Evolutionary conservation across 768 basidiomycete genomes (phyloP), one percentile per base, ranked within the genome.

Genomic region (Amanita muscaria): DNA sequence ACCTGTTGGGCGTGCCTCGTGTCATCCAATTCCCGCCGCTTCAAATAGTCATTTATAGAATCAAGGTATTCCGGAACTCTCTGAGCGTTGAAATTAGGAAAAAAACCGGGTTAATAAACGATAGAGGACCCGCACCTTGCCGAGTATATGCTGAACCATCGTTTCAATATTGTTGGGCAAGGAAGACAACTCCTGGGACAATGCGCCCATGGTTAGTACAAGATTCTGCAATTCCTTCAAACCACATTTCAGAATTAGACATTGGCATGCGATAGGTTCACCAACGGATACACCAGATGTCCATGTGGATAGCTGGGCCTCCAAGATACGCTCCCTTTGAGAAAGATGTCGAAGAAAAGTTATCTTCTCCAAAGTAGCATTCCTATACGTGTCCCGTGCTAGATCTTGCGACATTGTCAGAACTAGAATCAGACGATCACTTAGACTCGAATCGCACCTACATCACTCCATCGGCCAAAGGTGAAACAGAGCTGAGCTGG

Each of bases 401-500:
- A 66, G 64, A 46, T 83, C 80, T 83, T 51, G 33, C 45, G 44
- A 40, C 18, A 51, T 47, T 45, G 33, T 45, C 21, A 25, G 7
- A 31, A 23, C 31, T 5, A 40, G 15, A 34, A 30, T 24, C 40
- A 24, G n/a, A 9, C 40, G 27, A 39, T 29, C 12, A 11, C 9
- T 42, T 29, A 29, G 21, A 14, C 40, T 23, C 23, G 14, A 19
- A 19, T 40, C 60, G 40, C 54, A 82, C 86, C 85, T 31, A 86
- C 80, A 52, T 87, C 85, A 51, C 79, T 74, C 80, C 80, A 82
- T 34, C 77, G 70, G 44, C 77, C 70, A 61, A 80, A 87, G 3
- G 83, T 80, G 58, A 77, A 77, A 60, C 86, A 88, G 15, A 87
- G 68, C 64, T 86, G 83, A 24, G 83, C 85, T 87, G 47, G 27